Conservation (phyloP, 2,329 filamentous ascomycete species). For the Penicillium decumbens region DNA sequence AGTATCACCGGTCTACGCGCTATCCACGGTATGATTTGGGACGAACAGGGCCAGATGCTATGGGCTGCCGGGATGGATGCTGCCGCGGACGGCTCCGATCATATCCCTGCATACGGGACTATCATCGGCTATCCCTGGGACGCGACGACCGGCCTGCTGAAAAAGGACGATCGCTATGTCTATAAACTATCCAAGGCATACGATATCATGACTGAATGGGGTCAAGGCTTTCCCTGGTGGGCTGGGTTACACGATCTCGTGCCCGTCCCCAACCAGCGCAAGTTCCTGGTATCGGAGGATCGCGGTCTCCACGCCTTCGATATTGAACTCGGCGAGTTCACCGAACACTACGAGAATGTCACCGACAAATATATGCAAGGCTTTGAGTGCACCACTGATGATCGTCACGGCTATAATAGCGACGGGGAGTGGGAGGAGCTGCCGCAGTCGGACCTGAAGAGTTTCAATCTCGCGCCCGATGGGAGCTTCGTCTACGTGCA, state of each 20-base stretch:
- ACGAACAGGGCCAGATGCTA: conserved; percentile 22
- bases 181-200: conserved; percentile 14
- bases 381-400: conserved; percentile 22
- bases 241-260: conserved; percentile 24
- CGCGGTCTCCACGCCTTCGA: conserved; percentile 21
- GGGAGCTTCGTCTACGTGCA: conserved; percentile 24
- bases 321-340: conserved; percentile 16
- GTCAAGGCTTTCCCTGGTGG: conserved; percentile 23
- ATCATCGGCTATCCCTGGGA: conserved; percentile 23
- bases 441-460: conserved; percentile 22
- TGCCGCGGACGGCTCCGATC: conserved; percentile 24
- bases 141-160: conserved; percentile 15
- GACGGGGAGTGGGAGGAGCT: conserved; percentile 19
- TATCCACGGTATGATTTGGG: conserved; percentile 26
- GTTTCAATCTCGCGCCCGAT: conserved; percentile 24
- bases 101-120: conserved; percentile 16
- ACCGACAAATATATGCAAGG: conserved; percentile 21
- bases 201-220: conserved; percentile 23
- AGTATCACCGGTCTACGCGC: conserved; percentile 23
- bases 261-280: conserved; percentile 23
- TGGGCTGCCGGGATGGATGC: conserved; percentile 23
- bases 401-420: conserved; percentile 19
- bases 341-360: conserved; percentile 11
- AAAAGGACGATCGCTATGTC: conserved; percentile 9
- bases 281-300: conserved; percentile 24